Conservation (phyloP, 306 rosid genomes). For the Quercus glauca region DNA sequence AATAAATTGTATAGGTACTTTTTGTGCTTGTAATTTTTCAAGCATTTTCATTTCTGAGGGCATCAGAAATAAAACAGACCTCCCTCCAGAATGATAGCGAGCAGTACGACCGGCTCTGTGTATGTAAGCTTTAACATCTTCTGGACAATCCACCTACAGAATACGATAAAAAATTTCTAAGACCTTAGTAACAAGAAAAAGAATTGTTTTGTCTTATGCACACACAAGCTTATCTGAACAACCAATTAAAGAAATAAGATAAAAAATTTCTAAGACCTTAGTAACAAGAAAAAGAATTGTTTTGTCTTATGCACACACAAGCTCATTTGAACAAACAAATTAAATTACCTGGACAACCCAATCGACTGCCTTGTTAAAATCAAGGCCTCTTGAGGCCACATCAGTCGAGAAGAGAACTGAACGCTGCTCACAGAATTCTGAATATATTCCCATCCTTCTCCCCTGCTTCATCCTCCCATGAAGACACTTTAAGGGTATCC, state of each 20-base stretch:
- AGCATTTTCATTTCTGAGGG: conserved; percentile 85
- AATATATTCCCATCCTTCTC: conserved; percentile 70
- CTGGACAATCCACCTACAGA: conserved; percentile 88
- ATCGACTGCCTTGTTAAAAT: conserved; percentile 86
- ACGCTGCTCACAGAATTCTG: conserved; percentile 70
- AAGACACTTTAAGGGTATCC: conserved; percentile 82
- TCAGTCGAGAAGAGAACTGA: conserved; percentile 89
- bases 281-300: not conserved
- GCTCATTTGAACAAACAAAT: conserved; percentile 1
- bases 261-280: conserved; percentile 2
- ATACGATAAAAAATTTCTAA: conserved; percentile 10
- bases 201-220: no score
- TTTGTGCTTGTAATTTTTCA: conserved; percentile 62
- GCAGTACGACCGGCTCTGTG: conserved; percentile 99
- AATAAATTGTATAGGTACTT: conserved; percentile 61
- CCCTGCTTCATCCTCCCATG: conserved; percentile 92
- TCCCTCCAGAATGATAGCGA: conserved; percentile 72
- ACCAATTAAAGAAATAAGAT: conserved; percentile 26
- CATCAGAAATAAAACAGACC: conserved; percentile 69
- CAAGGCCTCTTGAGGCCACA: conserved; percentile 94
- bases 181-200: not conserved
- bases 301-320: not conserved
- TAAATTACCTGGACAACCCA: conserved; percentile 95
- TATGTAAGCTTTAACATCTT: conserved; percentile 78
- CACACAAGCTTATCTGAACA: not conserved